Base-by-base conservation (phyloP, 2,329 filamentous ascomycete species). In the Penicillium oxalicum region DNA sequence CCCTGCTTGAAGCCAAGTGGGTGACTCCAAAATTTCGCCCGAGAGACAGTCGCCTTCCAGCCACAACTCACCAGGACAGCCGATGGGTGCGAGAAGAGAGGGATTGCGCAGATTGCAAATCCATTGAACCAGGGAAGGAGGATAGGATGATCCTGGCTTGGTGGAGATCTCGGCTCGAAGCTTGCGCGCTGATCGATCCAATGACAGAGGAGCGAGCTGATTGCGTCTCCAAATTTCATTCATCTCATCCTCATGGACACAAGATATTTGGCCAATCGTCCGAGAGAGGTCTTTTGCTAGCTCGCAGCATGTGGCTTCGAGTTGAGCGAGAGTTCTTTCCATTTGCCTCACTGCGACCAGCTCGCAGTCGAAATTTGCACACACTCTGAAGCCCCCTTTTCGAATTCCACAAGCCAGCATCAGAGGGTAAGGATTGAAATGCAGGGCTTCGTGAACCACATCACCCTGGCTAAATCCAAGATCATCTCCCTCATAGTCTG, bases 371-470 rank as follows among this genome's bases (percentile, higher is more conserved):
- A 74, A 75, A 52, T 67, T 74, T 2, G 72, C 72, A 24, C 68
- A 70, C 9, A 74, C 65, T 48, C 70, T 59, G 47, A 77, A 71
- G 1, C 73, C 72, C 1, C 56, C 66, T 49, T 70, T 71, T 24
- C 63, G 61, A 5, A 76, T 69, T 4, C 71, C 71, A 54, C 67
- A 76, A 3, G 65, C 74, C 24, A 77, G 51, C 75, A 77, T 78
- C 2, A 77, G 63, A 4, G 74, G 70, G 50, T 77, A 77, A 0
- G 74, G 68, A 45, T 74, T 76, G 58, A 75, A 75, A 49, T 74
- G 70, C 42, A 62, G 58, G 1, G 65, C 65, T 44, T 68, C 65
- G 8, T 53, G 62, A 2, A 66, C 64, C 7, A 66, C 63, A 47
- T 71, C 69, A 25, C 64, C 68, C 9, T 57, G 39, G 7, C 56